phyloP scores from a whole-genome alignment of 2,329 filamentous ascomycete genomes.

The Rachicladosporium sp. region DNA sequence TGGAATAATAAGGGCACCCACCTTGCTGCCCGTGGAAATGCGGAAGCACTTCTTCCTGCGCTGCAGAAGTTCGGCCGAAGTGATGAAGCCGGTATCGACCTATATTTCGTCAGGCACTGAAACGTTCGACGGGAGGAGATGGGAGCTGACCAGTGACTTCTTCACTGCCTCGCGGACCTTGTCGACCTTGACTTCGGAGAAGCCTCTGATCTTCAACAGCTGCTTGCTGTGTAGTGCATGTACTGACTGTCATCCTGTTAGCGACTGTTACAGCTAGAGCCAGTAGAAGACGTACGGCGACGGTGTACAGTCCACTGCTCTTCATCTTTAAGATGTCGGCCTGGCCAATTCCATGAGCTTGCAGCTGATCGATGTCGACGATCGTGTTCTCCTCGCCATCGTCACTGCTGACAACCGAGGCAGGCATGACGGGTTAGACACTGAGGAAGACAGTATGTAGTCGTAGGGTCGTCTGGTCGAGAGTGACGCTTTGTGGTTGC shows the following conservation, averaged over 20 bases:
- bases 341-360: slow-evolving; percentile 54
- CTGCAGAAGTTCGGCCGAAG: slow-evolving; percentile 51
- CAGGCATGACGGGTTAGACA: slow-evolving; percentile 31
- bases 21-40: slow-evolving; percentile 57
- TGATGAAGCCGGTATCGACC: slow-evolving; percentile 43
- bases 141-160: slow-evolving; percentile 41
- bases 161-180: slow-evolving; percentile 57
- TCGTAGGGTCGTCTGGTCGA: too few relatives aligned
- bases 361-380: slow-evolving; percentile 54
- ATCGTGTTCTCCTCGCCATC: slow-evolving; percentile 47
- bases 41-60: slow-evolving; percentile 51
- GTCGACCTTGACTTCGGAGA: slow-evolving; percentile 58
- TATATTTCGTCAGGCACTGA: too few relatives aligned
- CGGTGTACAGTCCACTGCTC: slow-evolving; percentile 49
- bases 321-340: slow-evolving; percentile 56
- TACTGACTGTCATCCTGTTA: slow-evolving; percentile 29
- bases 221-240: slow-evolving; percentile 47
- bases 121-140: not conserved
- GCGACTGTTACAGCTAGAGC: not conserved
- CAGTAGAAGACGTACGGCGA: slow-evolving; percentile 38
- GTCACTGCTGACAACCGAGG: slow-evolving; percentile 41
- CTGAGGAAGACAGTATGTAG: not conserved
- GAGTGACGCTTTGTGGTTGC: too few relatives aligned
- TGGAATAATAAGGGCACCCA: too few relatives aligned
- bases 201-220: slow-evolving; percentile 55